Base-by-base conservation (phyloP, 78 protist species). In the Mastigamoeba balamuthi region DNA sequence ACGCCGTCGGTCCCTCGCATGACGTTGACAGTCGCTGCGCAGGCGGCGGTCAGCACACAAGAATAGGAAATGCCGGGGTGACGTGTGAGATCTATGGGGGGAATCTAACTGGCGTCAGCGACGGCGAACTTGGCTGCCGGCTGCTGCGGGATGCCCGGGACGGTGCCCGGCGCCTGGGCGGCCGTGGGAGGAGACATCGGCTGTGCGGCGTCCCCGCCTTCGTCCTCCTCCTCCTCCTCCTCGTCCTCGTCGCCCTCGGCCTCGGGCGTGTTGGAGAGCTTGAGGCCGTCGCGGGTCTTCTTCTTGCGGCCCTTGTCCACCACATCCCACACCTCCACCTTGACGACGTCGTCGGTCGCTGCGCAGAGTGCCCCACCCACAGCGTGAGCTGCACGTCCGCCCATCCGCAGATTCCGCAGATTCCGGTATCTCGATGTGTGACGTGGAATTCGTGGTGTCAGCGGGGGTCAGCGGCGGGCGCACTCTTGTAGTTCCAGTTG, bases 301-400 rank as follows among this genome's bases (percentile, higher is more conserved):
- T 9, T 7, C 43, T 7, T 29, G 6, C 36, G 40, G 5, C 43
- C 30, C 43, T n/a, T 33, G 6, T 68, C 72, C 3, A 68, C 72
- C 3, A 68, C 72, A 68, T 68, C 72, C 72, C 72, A 68, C 4
- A 68, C 3, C 2, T 68, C 72, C 40, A 68, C 72, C 27, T 68
- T 68, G 27, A 68, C 72, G 43, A 68, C 5, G 5, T 68, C 72
- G 5, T 68, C 72, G 27, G 39, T 33, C 6, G 2, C 72, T 68
- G n/a, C 3, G 40, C 3, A 68, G 6, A 3, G 29, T 3, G 29
- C 3, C 6, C n/a, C 3, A 53, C 2, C 65, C 27, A 53, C 2
- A 3, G 65, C 6, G 29, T 3, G 29, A 6, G 5, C 6, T 2
- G 65, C 28, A 43, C 6, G 6, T 6, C 52, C n/a, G n/a, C n/a